phyloP scores from a whole-genome alignment of 352 stramenopile genomes.

The Pythium myriotylum region DNA sequence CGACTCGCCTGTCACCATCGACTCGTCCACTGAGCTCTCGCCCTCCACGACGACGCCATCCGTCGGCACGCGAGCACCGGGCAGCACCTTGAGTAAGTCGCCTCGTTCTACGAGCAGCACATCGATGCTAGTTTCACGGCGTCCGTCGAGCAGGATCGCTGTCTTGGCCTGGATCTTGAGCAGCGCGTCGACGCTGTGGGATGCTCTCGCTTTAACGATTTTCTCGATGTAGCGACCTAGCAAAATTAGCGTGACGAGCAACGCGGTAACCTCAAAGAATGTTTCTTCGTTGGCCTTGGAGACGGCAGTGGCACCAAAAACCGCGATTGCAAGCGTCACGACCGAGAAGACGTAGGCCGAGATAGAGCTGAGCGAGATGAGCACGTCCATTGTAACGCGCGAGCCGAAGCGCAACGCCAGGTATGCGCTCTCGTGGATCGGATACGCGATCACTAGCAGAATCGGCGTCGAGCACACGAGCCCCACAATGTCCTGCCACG shows the following conservation, averaged over 20 bases:
- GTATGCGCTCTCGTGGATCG: constrained; percentile 75
- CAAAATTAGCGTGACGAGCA: constrained; percentile 74
- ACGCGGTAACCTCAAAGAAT: constrained; percentile 74
- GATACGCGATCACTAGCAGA: constrained; percentile 56
- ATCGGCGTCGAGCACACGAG: constrained; percentile 70
- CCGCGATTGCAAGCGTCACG: constrained; percentile 31
- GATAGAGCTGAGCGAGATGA: constrained; percentile 75
- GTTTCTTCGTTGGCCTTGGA: constrained; percentile 35
- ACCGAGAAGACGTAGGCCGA: constrained; percentile 69
- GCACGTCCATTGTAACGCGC: constrained; percentile 76
- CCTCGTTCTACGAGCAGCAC: constrained; percentile 73
- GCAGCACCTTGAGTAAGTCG: constrained; percentile 70
- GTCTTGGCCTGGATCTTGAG: constrained; percentile 79
- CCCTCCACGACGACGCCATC: constrained; percentile 73
- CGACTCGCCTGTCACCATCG: constrained; percentile 76
- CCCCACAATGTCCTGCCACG: constrained; percentile 51
- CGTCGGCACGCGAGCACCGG: constrained; percentile 67
- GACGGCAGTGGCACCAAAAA: constrained; percentile 17
- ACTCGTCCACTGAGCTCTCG: constrained; percentile 72
- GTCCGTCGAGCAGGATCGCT: constrained; percentile 86
- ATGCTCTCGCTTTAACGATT: constrained; percentile 66
- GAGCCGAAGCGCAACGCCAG: constrained; percentile 58
- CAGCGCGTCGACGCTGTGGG: constrained; percentile 67
- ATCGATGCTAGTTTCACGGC: constrained; percentile 71
- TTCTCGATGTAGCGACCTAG: constrained; percentile 80